These are phyloP conservation scores for Berberis thunbergii DNA, from an alignment of 164 flowering plant species.

Conservation along the genomic window DNA sequence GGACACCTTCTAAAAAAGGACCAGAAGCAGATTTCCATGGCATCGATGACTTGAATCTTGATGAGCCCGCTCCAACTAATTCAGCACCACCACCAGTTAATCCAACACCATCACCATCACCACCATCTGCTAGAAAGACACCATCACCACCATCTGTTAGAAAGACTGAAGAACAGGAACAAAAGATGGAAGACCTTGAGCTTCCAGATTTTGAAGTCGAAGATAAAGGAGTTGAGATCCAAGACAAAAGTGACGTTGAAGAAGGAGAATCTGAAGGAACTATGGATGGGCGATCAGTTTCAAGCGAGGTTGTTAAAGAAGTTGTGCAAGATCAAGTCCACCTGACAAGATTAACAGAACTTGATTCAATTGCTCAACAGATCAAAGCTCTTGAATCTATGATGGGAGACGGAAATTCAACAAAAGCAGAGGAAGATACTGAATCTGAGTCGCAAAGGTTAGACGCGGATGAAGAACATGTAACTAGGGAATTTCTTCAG, in stretches of 20 bases:
- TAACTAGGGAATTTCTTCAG: constrained; percentile 81
- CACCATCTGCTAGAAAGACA: background rate
- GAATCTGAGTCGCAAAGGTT: constrained; percentile 46
- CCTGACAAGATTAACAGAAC: constrained; percentile 47
- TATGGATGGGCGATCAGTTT: constrained; percentile 27
- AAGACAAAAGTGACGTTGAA: constrained; percentile 26
- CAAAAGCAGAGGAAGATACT: constrained; percentile 34
- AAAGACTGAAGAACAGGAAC: constrained; percentile 41
- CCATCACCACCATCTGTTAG: constrained; percentile 12
- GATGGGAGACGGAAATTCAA: constrained; percentile 39
- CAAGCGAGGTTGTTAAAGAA: constrained; percentile 75
- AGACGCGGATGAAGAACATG: constrained; percentile 86
- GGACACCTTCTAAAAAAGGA: constrained; percentile 46
- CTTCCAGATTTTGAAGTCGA: constrained; percentile 79
- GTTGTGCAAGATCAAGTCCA: constrained; percentile 58
- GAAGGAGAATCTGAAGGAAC: constrained; percentile 34
- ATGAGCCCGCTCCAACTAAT: constrained; percentile 51
- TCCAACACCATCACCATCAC: background rate
- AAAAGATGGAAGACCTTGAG: constrained; percentile 45
- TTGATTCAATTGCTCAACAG: constrained; percentile 81
- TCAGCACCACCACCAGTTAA: constrained; percentile 8
- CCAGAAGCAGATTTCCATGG: constrained; percentile 33
- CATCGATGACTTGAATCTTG: constrained; percentile 77
- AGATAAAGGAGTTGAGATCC: constrained; percentile 81
- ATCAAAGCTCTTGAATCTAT: constrained; percentile 83